Evolutionary conservation across 2,329 filamentous ascomycete species (phyloP).

Genomic region (Scedosporium apiospermum): DNA sequence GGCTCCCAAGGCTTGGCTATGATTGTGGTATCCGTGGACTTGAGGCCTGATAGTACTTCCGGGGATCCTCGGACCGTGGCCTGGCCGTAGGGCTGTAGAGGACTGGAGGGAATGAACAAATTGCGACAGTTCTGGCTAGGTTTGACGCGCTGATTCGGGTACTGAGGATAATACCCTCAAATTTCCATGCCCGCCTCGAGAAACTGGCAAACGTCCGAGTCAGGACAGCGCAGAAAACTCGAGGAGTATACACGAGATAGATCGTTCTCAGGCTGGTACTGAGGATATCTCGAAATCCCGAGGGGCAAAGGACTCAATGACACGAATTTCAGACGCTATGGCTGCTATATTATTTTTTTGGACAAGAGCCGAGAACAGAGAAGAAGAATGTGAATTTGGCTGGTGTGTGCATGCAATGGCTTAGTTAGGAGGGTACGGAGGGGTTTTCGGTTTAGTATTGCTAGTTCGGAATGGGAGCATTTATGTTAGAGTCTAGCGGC

Average conservation of each 20-base stretch:
- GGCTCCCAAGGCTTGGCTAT: not conserved
- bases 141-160: no score
- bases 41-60: not conserved
- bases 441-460: not conserved
- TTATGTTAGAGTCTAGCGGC: not conserved
- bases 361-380: not conserved
- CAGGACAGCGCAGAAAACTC: not conserved
- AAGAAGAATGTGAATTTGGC: not conserved
- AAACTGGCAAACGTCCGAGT: not conserved
- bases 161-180: not conserved
- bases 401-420: not conserved
- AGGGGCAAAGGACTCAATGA: no score
- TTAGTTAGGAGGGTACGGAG: not conserved
- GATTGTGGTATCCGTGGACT: not conserved
- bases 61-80: not conserved
- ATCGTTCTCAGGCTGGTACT: not conserved
- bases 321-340: no score
- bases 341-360: no score
- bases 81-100: not conserved
- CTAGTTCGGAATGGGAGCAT: not conserved
- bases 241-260: not conserved
- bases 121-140: no score
- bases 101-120: not conserved
- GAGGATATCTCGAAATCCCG: no score
- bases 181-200: not conserved